Evolutionary conservation across 2,329 filamentous ascomycete genomes (phyloP).

Genomic region (Aureobasidium sp.): DNA sequence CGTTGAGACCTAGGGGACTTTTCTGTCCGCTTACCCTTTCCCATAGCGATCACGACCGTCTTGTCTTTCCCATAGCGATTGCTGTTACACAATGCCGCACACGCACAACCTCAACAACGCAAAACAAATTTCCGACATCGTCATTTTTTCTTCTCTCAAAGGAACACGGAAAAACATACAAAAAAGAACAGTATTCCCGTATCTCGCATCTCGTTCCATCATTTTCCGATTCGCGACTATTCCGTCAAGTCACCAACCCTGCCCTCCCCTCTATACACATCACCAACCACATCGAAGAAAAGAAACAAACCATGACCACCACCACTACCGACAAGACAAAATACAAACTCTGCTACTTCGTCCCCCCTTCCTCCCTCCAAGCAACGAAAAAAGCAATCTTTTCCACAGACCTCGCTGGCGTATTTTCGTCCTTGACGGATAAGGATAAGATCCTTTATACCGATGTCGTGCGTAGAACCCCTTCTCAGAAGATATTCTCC

Average conservation of each 20-base stretch:
- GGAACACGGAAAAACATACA: no score
- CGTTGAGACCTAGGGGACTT: background rate
- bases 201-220: background rate
- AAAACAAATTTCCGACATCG: background rate
- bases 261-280: no score
- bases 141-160: background rate
- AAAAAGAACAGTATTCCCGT: background rate
- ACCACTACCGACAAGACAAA: conserved; percentile 13
- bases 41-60: conserved; percentile 1
- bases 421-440: conserved; percentile 21
- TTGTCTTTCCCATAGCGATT: conserved; percentile 9
- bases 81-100: background rate
- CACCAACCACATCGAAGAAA: no score
- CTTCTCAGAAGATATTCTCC: no score
- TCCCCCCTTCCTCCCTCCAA: conserved; percentile 29
- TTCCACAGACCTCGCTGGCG: conserved; percentile 34
- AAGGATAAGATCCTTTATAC: background rate
- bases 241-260: background rate
- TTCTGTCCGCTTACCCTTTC: background rate
- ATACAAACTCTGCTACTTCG: conserved; percentile 39
- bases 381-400: conserved; percentile 38
- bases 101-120: background rate
- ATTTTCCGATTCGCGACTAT: background rate
- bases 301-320: background rate
- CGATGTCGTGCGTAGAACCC: background rate